Evolutionary conservation across 2,329 filamentous ascomycete species (phyloP), one percentile per base, ranked within the genome.

Genomic region (Daldinia sp.): DNA sequence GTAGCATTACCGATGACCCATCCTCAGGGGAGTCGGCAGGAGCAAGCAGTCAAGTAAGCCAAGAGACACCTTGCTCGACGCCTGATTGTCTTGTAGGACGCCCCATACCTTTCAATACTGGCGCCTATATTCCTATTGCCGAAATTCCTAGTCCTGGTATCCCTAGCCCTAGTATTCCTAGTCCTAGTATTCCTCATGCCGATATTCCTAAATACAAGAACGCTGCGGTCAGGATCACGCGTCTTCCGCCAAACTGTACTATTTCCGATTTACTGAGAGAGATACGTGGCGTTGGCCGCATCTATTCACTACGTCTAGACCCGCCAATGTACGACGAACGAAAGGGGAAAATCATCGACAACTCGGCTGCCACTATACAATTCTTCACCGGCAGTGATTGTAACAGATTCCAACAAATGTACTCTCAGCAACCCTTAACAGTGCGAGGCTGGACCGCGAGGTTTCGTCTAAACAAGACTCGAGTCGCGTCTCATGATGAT

Each of bases 221-320:
- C 41, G 54, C 53, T 15, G 53, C 59, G 20, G 46, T 67, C 23
- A 63, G 64, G 64, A 67, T 67, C 33, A 44, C 64, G 1, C 54
- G 59, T 5, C 10, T 67, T 6, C 64, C 64, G 2, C 64, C 64
- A 23, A 13, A 23, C 1, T 67, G 64, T n/a, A 59, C 59, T 15
- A 9, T 55, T 23, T 10, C 44, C 1, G 37, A 62, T 18, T 20
- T 63, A 13, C 30, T 67, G 1, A 26, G 26, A 7, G 15, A 26
- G 2, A 50, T 67, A 30, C 56, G 44, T 5, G 59, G 26, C 18
- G n/a, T 67, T 4, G 64, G 64, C 1, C 59, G 58, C 12, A n/a
- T 67, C 9, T 59, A 62, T 20, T 48, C 54, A 6, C 23, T 55
- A 10, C 33, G 59, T 33, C 41, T 67, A 2, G n/a, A 57, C n/a